phyloP scores from a whole-genome alignment of 1,284 basidiomycete genomes.

The Malassezia psittaci region DNA sequence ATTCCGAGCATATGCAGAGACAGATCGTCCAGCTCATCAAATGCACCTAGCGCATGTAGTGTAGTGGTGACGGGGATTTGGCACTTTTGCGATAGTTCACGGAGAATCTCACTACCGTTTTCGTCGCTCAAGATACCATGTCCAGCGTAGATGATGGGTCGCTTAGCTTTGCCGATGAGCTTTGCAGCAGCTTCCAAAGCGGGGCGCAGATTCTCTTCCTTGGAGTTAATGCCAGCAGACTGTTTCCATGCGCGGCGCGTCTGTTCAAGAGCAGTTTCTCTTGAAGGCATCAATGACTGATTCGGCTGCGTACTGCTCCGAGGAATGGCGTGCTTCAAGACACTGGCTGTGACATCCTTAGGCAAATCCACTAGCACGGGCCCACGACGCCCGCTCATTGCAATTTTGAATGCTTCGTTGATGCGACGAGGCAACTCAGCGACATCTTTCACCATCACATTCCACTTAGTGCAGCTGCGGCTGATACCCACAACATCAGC shows the following conservation, averaged over 20 bases:
- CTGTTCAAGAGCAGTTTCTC: conserved; percentile 29
- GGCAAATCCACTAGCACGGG: conserved; percentile 95
- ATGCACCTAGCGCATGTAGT: conserved; percentile 85
- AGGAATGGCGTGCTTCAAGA: conserved; percentile 75
- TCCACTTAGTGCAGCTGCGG: conserved; percentile 96
- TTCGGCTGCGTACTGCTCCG: conserved; percentile 80
- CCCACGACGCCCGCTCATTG: conserved; percentile 87
- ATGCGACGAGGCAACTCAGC: conserved; percentile 85
- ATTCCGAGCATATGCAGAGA: conserved; percentile 97
- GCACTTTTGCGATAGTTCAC: conserved; percentile 67
- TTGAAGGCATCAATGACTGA: conserved; percentile 47
- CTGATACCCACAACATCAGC: conserved; percentile 94
- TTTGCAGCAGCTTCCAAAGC: conserved; percentile 78
- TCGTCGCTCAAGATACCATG: conserved; percentile 76
- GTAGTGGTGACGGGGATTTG: conserved; percentile 97
- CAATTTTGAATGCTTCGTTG: conserved; percentile 99
- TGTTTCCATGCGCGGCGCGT: conserved; percentile 2
- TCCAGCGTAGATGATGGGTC: conserved; percentile 87
- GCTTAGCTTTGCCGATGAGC: conserved; percentile 81
- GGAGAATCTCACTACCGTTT: conserved; percentile 72
- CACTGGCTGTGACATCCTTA: conserved; percentile 90
- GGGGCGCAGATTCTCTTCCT: conserved; percentile 9
- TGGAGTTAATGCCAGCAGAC: neutral
- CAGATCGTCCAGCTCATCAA: conserved; percentile 72
- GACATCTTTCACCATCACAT: conserved; percentile 98